phyloP scores from a whole-genome alignment of 805 yeast genomes.

The Kluyveromyces aestuarii region DNA sequence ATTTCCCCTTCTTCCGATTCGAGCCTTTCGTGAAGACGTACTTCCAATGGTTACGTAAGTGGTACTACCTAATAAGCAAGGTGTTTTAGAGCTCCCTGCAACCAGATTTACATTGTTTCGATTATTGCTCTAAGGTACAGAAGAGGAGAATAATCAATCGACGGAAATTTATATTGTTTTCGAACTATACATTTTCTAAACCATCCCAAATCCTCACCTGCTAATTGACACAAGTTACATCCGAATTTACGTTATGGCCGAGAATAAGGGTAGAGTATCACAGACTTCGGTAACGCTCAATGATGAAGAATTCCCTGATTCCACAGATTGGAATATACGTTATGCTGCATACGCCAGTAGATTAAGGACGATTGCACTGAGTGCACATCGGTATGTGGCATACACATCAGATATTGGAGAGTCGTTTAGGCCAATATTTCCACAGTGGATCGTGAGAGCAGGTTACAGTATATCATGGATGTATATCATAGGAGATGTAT shows the following conservation, averaged over 20 bases:
- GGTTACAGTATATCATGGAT: conserved; percentile 74
- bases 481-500: conserved; percentile 67
- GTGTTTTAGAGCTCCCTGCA: no score
- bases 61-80: no score
- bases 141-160: no score
- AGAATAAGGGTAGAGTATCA: background rate
- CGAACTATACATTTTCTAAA: no score
- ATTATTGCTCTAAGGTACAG: no score
- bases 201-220: no score
- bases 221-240: no score
- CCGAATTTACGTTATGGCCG: background rate
- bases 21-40: background rate
- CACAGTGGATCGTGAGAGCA: conserved; percentile 50
- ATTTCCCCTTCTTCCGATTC: no score
- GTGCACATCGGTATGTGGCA: conserved; percentile 76
- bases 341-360: conserved; percentile 80
- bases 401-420: conserved; percentile 85
- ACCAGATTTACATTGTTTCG: no score
- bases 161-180: no score
- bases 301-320: conserved; percentile 20
- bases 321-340: conserved; percentile 46
- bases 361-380: conserved; percentile 56
- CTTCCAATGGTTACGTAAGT: background rate
- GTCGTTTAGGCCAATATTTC: conserved; percentile 75
- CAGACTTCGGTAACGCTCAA: background rate